These are phyloP conservation scores for Tetrapyrgos nigripes DNA, from an alignment of 1,284 basidiomycete species.

Conservation along the genomic window DNA sequence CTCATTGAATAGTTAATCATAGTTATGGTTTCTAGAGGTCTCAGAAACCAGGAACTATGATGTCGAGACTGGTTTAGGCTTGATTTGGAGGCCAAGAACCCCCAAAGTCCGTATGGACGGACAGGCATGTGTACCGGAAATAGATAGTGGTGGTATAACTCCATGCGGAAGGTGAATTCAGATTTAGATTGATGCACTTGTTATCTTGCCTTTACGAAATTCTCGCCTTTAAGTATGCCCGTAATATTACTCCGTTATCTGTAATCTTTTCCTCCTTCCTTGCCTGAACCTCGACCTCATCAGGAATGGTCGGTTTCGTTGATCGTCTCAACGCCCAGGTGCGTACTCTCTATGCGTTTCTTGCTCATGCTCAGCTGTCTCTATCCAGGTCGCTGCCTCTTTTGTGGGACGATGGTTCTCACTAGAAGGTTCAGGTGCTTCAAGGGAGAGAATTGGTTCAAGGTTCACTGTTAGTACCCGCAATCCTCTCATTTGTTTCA, in stretches of 20 bases:
- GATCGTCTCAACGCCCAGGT: conserved; percentile 51
- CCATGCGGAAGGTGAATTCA: no score
- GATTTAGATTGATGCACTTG: neutral
- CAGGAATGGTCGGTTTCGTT: conserved; percentile 44
- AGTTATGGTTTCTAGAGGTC: no score
- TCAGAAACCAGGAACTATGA: no score
- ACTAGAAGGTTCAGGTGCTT: conserved; percentile 83
- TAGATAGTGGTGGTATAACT: no score
- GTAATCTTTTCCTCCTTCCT: neutral
- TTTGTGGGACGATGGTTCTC: conserved; percentile 83
- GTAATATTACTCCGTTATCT: neutral
- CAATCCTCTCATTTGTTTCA: neutral
- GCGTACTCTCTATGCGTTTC: conserved; percentile 1
- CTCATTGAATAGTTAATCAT: no score
- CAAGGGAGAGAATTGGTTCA: conserved; percentile 76
- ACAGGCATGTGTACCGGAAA: no score
- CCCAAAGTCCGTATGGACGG: no score
- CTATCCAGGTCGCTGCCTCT: conserved; percentile 69
- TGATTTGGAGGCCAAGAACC: no score
- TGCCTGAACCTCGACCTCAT: conserved; percentile 12
- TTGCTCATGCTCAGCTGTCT: neutral
- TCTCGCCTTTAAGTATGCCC: neutral
- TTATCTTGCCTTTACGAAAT: neutral
- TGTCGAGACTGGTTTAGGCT: no score
- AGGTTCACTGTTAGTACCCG: conserved; percentile 66